phyloP scores from a whole-genome alignment of 148 eudicot species.

The Talinum fruticosum region DNA sequence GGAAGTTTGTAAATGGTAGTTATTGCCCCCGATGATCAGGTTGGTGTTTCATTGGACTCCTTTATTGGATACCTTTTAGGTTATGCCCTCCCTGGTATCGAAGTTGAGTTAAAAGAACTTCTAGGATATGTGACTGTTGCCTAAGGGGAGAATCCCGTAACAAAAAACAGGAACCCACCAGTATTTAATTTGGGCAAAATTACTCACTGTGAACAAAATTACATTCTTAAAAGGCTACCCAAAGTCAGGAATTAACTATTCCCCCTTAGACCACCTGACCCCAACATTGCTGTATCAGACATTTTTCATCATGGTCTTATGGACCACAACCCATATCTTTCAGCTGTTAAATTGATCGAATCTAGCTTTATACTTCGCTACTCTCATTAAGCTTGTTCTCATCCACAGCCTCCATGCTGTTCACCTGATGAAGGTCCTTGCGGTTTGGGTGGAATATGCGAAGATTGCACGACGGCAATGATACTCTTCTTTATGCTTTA shows the following conservation, averaged over 20 bases:
- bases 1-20: constrained; percentile 58
- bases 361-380: too few relatives aligned
- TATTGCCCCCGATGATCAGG: constrained; percentile 91
- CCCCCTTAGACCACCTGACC: neutral
- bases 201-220: too few relatives aligned
- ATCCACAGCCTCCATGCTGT: too few relatives aligned
- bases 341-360: too few relatives aligned
- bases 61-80: neutral
- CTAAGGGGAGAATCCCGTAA: neutral
- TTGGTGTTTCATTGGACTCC: constrained; percentile 24
- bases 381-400: too few relatives aligned
- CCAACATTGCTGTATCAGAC: neutral
- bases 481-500: constrained; percentile 11
- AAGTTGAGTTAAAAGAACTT: neutral
- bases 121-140: neutral
- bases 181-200: neutral
- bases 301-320: neutral
- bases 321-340: too few relatives aligned
- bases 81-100: neutral
- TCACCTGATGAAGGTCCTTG: too few relatives aligned
- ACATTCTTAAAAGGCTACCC: neutral
- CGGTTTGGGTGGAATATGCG: constrained; percentile 56
- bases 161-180: neutral
- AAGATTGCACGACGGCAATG: constrained; percentile 70
- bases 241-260: neutral